phyloP scores from a whole-genome alignment of 352 stramenopile species.

The Phytophthora citricola region DNA sequence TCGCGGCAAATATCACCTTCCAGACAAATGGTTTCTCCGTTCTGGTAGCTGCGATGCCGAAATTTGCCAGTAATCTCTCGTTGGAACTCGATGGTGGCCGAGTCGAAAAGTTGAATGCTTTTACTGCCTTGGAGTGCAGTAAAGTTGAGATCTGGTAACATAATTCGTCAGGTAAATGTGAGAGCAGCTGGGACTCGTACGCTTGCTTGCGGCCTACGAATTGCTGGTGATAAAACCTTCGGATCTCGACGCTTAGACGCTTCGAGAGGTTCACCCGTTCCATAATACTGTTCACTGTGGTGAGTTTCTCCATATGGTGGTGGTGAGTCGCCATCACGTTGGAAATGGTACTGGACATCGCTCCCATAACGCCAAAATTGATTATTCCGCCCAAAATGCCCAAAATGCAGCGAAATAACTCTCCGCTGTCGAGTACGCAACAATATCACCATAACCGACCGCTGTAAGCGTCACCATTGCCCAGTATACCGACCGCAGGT shows the following conservation, averaged over 20 bases:
- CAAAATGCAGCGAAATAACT: conserved; percentile 67
- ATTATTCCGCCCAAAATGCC: conserved; percentile 75
- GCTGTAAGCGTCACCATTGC: conserved; percentile 69
- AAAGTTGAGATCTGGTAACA: conserved; percentile 72
- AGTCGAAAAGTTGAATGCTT: conserved; percentile 62
- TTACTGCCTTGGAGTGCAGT: conserved; percentile 66
- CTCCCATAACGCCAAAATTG: conserved; percentile 77
- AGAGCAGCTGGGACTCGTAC: conserved; percentile 65
- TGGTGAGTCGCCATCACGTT: conserved; percentile 58
- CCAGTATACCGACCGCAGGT: conserved; percentile 77
- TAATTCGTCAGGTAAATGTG: conserved; percentile 61
- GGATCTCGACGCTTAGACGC: conserved; percentile 30
- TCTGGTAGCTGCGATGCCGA: conserved; percentile 63
- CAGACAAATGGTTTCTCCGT: conserved; percentile 60
- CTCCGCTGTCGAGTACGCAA: conserved; percentile 55
- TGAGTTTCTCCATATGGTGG: conserved; percentile 70
- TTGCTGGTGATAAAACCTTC: conserved; percentile 74
- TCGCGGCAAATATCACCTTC: conserved; percentile 71
- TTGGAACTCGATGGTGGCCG: conserved; percentile 50
- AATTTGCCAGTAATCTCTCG: conserved; percentile 75
- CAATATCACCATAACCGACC: conserved; percentile 62
- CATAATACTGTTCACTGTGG: conserved; percentile 61
- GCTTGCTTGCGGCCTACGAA: conserved; percentile 67
- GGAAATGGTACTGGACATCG: conserved; percentile 79
- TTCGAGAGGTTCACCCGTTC: conserved; percentile 61